Percentiles rank a stretch among this genome's conserved stretches.
These are phyloP conservation scores for Symbiodinium pilosum DNA, from an alignment of 73 alveolate species.

Conservation along the genomic window DNA sequence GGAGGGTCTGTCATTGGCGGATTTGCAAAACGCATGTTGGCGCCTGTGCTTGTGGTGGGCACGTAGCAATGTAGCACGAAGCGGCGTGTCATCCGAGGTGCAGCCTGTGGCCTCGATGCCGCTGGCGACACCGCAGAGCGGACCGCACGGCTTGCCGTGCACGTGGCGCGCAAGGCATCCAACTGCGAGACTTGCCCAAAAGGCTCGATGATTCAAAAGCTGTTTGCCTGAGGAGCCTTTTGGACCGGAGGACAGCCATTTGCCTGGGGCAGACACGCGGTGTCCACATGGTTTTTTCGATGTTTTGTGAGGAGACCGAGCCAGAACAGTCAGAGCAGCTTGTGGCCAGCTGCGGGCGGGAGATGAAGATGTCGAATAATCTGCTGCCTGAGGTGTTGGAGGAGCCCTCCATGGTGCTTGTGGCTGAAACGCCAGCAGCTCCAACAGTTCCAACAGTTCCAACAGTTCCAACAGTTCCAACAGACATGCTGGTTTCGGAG, in stretches of 20 bases:
- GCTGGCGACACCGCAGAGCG: conserved; percentile 14
- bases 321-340: neutral
- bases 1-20: conserved; percentile 44
- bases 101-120: conserved; percentile 49
- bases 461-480: too few species aligned
- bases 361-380: too few species aligned
- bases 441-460: too few species aligned
- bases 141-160: conserved; percentile 75
- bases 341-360: too few species aligned
- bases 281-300: too few species aligned
- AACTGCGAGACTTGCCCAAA: neutral
- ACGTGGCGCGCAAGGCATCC: conserved; percentile 25
- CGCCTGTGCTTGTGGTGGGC: too few species aligned
- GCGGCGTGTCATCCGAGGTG: conserved; percentile 48
- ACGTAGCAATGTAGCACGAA: too few species aligned
- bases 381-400: too few species aligned
- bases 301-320: neutral
- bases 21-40: conserved; percentile 69
- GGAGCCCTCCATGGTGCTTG: neutral
- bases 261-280: neutral
- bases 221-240: neutral
- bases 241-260: neutral
- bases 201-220: neutral
- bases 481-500: too few species aligned
- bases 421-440: neutral